Percentiles rank a stretch among this genome's conserved stretches.
Conservation (phyloP, 139 green algal genomes). For the Gonium pectorale region DNA sequence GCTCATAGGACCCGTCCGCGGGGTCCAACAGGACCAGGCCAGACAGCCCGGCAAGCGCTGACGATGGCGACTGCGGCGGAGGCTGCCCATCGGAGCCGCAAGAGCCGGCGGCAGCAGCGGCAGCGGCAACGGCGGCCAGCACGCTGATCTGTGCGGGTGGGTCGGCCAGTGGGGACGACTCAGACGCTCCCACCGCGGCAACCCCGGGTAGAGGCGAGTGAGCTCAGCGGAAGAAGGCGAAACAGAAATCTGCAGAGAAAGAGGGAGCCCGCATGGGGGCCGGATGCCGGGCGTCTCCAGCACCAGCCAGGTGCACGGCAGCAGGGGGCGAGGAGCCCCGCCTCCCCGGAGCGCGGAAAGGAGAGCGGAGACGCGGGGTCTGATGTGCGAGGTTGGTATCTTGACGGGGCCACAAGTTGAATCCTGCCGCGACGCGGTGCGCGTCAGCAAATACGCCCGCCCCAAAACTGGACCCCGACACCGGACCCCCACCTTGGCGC, state of each 20-base stretch:
- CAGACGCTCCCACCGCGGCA: no score
- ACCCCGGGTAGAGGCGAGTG: no score
- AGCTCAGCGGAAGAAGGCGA: background rate
- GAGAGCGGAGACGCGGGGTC: background rate
- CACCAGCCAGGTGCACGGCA: background rate
- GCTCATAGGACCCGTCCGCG: slow-evolving; percentile 27
- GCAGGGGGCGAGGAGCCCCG: background rate
- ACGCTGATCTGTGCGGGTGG: slow-evolving; percentile 16
- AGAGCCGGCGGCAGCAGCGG: background rate
- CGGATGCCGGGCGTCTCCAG: background rate
- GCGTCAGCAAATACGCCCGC: no score
- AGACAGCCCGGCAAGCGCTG: background rate
- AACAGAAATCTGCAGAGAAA: background rate
- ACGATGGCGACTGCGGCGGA: background rate
- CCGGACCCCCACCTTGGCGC: background rate
- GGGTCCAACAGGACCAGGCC: slow-evolving; percentile 17
- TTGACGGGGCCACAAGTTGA: no score
- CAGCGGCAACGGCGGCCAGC: background rate
- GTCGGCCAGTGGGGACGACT: no score
- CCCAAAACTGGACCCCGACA: no score
- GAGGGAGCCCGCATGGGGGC: background rate
- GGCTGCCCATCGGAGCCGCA: background rate
- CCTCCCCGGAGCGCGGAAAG: background rate
- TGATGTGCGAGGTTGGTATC: background rate
- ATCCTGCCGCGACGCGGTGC: no score